Evolutionary conservation across 805 yeast species (phyloP).

Genomic region (Candida arabinofermentans): DNA sequence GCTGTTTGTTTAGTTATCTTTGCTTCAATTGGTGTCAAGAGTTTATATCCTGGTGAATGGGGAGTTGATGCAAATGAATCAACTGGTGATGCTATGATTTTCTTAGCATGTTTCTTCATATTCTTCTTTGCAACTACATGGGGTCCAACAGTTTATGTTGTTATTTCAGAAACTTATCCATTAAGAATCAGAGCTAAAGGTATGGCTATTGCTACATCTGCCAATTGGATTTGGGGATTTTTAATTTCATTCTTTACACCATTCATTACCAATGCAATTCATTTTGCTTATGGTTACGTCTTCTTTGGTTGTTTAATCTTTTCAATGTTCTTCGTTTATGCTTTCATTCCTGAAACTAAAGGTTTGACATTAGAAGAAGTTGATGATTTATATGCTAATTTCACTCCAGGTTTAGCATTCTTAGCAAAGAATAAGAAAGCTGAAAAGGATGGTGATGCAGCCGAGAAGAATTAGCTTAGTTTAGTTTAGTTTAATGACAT

Average conservation of each 20-base stretch:
- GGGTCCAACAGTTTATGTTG: slow-evolving; percentile 72
- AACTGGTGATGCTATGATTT: slow-evolving; percentile 46
- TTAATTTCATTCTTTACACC: slow-evolving; percentile 66
- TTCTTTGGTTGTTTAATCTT: slow-evolving; percentile 53
- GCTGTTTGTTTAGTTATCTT: slow-evolving; percentile 54
- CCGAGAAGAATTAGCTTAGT: not conserved
- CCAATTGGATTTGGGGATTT: slow-evolving; percentile 75
- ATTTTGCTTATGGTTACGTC: slow-evolving; percentile 55
- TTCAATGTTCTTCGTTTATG: slow-evolving; percentile 42
- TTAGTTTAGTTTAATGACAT: not conserved
- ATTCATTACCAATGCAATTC: slow-evolving; percentile 44
- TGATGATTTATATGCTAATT: slow-evolving; percentile 44
- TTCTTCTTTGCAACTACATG: slow-evolving; percentile 72
- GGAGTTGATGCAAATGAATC: slow-evolving; percentile 40
- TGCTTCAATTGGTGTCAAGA: slow-evolving; percentile 56
- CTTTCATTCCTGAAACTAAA: slow-evolving; percentile 50
- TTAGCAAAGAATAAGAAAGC: slow-evolving; percentile 21
- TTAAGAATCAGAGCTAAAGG: slow-evolving; percentile 67
- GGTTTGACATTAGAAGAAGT: slow-evolving; percentile 66
- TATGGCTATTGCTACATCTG: slow-evolving; percentile 60
- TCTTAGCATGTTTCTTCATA: slow-evolving; percentile 55
- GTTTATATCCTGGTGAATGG: slow-evolving; percentile 36
- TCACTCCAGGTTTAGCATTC: slow-evolving; percentile 30
- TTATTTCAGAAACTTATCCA: slow-evolving; percentile 55
- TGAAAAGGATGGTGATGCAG: slow-evolving; percentile 11